phyloP scores from a whole-genome alignment of 2,329 filamentous ascomycete species.

The Curvularia sp. region DNA sequence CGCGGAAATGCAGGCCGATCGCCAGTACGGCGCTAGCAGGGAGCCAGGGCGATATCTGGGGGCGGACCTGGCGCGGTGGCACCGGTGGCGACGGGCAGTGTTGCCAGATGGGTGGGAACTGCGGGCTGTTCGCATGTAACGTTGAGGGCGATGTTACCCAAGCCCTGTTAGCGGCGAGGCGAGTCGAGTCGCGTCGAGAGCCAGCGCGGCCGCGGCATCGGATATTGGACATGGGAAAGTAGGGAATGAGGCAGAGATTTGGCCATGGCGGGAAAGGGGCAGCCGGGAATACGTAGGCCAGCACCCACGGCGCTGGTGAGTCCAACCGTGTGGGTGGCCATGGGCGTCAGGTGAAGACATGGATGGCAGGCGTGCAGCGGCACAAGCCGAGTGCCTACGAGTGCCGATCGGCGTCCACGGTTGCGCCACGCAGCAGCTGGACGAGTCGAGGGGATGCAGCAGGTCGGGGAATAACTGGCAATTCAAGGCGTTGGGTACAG shows the following conservation, averaged over 20 bases:
- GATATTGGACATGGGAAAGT: slow-evolving; percentile 20
- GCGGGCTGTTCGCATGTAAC: slow-evolving; percentile 19
- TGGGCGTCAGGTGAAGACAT: slow-evolving; percentile 8
- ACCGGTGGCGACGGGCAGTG: slow-evolving; percentile 7
- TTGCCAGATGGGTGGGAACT: slow-evolving; percentile 15
- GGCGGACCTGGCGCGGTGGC: slow-evolving; percentile 4
- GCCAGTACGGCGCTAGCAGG: slow-evolving; percentile 5
- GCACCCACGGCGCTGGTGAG: slow-evolving; percentile 1
- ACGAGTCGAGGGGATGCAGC: neutral
- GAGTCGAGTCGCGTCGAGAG: too few relatives aligned
- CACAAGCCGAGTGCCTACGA: slow-evolving; percentile 1
- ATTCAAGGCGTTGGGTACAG: neutral
- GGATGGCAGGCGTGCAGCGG: slow-evolving; percentile 6
- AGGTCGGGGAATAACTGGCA: slow-evolving; percentile 4
- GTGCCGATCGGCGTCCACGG: slow-evolving; percentile 7
- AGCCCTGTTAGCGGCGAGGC: slow-evolving; percentile 16
- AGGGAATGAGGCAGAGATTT: slow-evolving; percentile 4
- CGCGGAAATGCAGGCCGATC: slow-evolving; percentile 15
- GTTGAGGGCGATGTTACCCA: slow-evolving; percentile 24
- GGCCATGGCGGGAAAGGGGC: slow-evolving; percentile 1
- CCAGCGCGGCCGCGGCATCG: slow-evolving; percentile 2
- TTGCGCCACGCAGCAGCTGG: slow-evolving; percentile 7
- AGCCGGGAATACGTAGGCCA: neutral
- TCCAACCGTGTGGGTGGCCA: slow-evolving; percentile 6
- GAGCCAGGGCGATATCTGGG: slow-evolving; percentile 6